Evolutionary conservation across 306 rosid genomes (phyloP), one percentile per base, ranked within the genome.

Genomic region (Vicia faba): DNA sequence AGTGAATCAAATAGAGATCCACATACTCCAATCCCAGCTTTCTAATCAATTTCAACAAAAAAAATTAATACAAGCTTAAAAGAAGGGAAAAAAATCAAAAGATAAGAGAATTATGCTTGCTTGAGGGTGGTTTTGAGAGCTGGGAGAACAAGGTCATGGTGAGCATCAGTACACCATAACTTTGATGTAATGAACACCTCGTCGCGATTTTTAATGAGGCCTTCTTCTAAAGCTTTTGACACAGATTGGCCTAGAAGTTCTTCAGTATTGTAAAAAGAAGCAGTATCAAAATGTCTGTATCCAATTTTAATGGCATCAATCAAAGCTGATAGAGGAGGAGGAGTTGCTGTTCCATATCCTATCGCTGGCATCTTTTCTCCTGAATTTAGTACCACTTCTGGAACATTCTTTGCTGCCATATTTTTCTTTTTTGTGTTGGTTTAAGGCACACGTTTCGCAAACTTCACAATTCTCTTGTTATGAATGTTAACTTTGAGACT

Each of bases 111-210:
- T 16, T 29, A 29, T 44, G 46, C 51, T 45, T 16, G 38, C 86
- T 43, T 59, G 28, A 84, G 82, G 5, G 82, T 39, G 54, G 69
- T 79, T 2, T 58, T 31, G 43, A 82, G 73, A 44, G 86, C 84
- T 13, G 84, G 84, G 31, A 80, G 71, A 43, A 83, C 81, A 60
- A 58, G 79, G n/a, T 82, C 64, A 51, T 63, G 84, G 35, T 83
- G 79, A 11, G 84, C 75, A 39, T 78, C 61, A 9, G 36, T 29
- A 44, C 35, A 8, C 73, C 80, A 78, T 0, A 81, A 82, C 80
- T 83, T 86, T 10, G 88, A 63, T 35, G 83, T 78, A 8, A 84
- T 58, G 25, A 84, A 84, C 2, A 82, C 39, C 13, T 87, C 81
- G 3, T 78, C 68, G 2, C 84, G 58, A 5, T 41, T 69, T 3